These are phyloP conservation scores for Elaeis guineensis DNA, from an alignment of 176 grass and related monocot genomes.

Conservation along the genomic window DNA sequence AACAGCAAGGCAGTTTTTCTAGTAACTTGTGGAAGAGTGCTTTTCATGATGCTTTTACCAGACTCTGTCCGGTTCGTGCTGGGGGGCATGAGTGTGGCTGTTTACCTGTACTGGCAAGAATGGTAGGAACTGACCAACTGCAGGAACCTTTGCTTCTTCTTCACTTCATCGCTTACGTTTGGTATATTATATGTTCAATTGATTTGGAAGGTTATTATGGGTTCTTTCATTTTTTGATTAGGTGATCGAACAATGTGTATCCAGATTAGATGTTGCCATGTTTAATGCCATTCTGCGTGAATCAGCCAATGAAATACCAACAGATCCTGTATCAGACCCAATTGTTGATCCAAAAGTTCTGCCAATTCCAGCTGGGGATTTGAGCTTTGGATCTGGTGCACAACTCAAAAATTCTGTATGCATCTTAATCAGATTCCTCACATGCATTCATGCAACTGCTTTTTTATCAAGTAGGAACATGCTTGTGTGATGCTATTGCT, in stretches of 20 bases:
- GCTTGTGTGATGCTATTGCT: no score
- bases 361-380: slow-evolving; percentile 81
- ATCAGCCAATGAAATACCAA: slow-evolving; percentile 68
- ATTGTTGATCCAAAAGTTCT: slow-evolving; percentile 80
- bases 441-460: no score
- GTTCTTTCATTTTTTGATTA: slow-evolving; percentile 26
- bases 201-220: slow-evolving; percentile 3
- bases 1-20: slow-evolving; percentile 68
- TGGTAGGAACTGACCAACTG: slow-evolving; percentile 30
- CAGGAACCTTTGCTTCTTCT: no score
- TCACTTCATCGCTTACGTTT: no score
- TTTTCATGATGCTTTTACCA: slow-evolving; percentile 65
- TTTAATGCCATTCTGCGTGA: slow-evolving; percentile 99
- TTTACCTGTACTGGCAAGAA: slow-evolving; percentile 64
- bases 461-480: no score
- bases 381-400: slow-evolving; percentile 90
- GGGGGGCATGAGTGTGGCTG: slow-evolving; percentile 76
- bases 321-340: slow-evolving; percentile 90
- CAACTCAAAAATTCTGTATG: slow-evolving; percentile 93
- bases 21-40: slow-evolving; percentile 84
- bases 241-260: slow-evolving; percentile 96
- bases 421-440: slow-evolving; percentile 8
- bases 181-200: no score
- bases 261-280: slow-evolving; percentile 83
- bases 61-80: slow-evolving; percentile 75